Conservation (phyloP, 2,329 filamentous ascomycete species). For the Fusarium sp. region DNA sequence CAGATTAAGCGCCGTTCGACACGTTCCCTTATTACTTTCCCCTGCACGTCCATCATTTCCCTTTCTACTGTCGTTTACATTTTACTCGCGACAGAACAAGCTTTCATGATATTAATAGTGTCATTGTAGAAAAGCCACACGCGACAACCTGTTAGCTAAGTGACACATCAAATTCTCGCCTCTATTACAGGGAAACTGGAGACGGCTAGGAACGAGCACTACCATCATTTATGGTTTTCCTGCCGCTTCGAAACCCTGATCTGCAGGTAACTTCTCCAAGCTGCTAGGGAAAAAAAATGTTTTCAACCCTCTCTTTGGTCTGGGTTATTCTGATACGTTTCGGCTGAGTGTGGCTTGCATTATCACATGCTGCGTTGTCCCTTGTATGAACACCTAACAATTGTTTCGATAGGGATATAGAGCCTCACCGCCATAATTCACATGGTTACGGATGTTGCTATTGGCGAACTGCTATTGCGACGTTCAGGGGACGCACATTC, state of each 20-base stretch:
- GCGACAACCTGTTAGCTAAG: background rate
- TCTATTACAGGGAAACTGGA: background rate
- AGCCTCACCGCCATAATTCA: background rate
- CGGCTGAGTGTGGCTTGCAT: background rate
- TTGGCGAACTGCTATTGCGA: background rate
- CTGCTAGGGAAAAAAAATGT: background rate
- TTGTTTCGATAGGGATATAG: background rate
- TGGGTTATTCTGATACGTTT: background rate
- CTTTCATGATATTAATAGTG: background rate
- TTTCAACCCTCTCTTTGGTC: background rate
- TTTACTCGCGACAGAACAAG: background rate
- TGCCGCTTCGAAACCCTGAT: background rate
- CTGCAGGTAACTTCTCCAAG: background rate
- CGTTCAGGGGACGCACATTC: background rate
- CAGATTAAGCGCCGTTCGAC: background rate
- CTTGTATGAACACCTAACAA: background rate
- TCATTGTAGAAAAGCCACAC: background rate
- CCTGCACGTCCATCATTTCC: background rate
- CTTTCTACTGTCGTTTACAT: background rate
- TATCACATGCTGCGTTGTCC: background rate
- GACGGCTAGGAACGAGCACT: background rate
- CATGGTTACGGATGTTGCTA: background rate
- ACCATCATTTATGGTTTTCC: background rate
- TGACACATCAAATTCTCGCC: background rate
- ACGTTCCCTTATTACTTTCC: background rate